Evolutionary conservation across 192 early-diverging fungal species (phyloP).

Genomic region (Backusella mclennaniae): DNA sequence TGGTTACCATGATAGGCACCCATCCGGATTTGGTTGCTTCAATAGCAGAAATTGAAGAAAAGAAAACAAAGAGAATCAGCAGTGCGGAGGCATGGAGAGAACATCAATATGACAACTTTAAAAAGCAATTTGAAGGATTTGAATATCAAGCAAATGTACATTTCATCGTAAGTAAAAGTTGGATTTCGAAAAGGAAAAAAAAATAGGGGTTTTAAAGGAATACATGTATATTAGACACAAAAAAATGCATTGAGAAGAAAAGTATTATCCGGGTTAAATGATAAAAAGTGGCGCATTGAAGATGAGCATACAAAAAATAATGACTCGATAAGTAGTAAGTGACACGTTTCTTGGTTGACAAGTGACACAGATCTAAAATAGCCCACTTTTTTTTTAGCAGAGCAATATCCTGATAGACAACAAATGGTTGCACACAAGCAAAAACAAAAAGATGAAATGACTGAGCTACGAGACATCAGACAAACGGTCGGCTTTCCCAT

Average conservation of each 20-base stretch:
- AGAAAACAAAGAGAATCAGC: slow-evolving; percentile 42
- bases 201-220: neutral
- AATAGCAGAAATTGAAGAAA: slow-evolving; percentile 54
- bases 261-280: slow-evolving; percentile 23
- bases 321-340: slow-evolving; percentile 28
- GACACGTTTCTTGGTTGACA: neutral
- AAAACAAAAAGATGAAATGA: slow-evolving; percentile 32
- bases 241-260: slow-evolving; percentile 34
- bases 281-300: slow-evolving; percentile 32
- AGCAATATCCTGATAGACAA: slow-evolving; percentile 31
- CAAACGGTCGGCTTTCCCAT: slow-evolving; percentile 43
- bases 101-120: slow-evolving; percentile 42
- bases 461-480: slow-evolving; percentile 41
- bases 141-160: slow-evolving; percentile 50
- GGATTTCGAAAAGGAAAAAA: neutral
- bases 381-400: neutral
- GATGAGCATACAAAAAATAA: slow-evolving; percentile 30
- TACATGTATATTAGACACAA: slow-evolving; percentile 14
- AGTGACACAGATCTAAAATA: neutral
- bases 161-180: slow-evolving; percentile 29
- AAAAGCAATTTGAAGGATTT: slow-evolving; percentile 38
- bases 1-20: slow-evolving; percentile 33
- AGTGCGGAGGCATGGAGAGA: slow-evolving; percentile 45
- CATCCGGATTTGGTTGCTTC: slow-evolving; percentile 50
- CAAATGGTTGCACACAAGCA: slow-evolving; percentile 38